Conservation (phyloP, 2,329 filamentous ascomycete species). For the Trichothecium sympodiale region DNA sequence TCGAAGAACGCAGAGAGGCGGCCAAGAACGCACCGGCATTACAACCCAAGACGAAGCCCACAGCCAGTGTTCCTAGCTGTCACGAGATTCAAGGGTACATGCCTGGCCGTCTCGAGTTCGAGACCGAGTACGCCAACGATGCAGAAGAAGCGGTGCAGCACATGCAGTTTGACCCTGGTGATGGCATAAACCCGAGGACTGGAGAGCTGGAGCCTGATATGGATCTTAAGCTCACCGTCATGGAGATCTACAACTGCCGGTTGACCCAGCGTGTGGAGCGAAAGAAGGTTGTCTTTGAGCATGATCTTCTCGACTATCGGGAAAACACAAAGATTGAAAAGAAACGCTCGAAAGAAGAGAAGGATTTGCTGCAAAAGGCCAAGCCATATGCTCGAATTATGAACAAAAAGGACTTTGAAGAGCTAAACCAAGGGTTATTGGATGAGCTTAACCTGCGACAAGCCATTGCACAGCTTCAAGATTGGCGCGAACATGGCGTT, state of each 20-base stretch:
- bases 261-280: conserved; percentile 84
- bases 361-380: conserved; percentile 80
- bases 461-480: conserved; percentile 82
- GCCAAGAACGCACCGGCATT: conserved; percentile 74
- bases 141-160: conserved; percentile 96
- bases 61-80: conserved; percentile 86
- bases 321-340: conserved; percentile 87
- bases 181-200: conserved; percentile 76
- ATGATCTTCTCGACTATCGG: conserved; percentile 83
- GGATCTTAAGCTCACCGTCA: conserved; percentile 93
- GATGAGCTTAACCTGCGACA: conserved; percentile 87
- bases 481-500: conserved; percentile 81
- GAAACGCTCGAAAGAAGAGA: conserved; percentile 91
- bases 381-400: conserved; percentile 97
- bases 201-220: conserved; percentile 89
- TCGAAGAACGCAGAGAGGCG: conserved; percentile 81
- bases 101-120: conserved; percentile 93
- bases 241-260: conserved; percentile 94
- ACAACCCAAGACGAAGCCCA: conserved; percentile 90
- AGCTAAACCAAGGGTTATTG: conserved; percentile 71
- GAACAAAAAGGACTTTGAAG: conserved; percentile 84
- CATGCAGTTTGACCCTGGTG: conserved; percentile 96
- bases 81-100: conserved; percentile 99
- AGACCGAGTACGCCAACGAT: conserved; percentile 95
- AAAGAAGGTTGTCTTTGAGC: conserved; percentile 95